These are phyloP conservation scores for Lasiodiplodia citricola DNA, from an alignment of 2,329 filamentous ascomycete genomes.

Conservation along the genomic window DNA sequence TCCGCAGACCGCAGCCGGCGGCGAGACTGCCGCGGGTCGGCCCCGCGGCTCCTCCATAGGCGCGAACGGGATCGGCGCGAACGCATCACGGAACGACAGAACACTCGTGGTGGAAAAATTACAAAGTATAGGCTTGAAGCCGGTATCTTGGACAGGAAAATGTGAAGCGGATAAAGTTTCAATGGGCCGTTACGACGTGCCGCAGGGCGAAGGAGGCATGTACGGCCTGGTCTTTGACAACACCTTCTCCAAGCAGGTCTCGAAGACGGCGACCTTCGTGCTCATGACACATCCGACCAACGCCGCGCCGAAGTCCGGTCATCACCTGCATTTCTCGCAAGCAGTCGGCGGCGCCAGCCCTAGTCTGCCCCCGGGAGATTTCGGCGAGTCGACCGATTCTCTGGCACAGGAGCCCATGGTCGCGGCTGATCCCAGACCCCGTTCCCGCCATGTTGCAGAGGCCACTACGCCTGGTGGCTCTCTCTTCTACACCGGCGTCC, in stretches of 20 bases:
- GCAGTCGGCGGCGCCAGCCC: conserved; percentile 56
- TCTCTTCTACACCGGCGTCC: conserved; percentile 79
- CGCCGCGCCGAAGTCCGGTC: conserved; percentile 74
- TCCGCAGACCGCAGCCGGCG: conserved; percentile 47
- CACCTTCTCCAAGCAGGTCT: conserved; percentile 90
- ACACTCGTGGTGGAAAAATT: conserved; percentile 72
- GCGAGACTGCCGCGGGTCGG: conserved; percentile 64
- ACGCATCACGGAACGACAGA: conserved; percentile 69
- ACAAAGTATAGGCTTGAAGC: conserved; percentile 65
- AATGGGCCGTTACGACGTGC: conserved; percentile 85
- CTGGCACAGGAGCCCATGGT: conserved; percentile 45
- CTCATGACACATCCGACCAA: conserved; percentile 91
- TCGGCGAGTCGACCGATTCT: conserved; percentile 62
- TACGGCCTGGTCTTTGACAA: conserved; percentile 98
- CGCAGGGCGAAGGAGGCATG: conserved; percentile 78
- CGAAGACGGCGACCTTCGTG: conserved; percentile 94
- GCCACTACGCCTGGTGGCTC: conserved; percentile 33
- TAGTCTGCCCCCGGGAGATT: conserved; percentile 43
- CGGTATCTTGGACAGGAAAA: conserved; percentile 82
- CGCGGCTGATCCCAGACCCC: conserved; percentile 47
- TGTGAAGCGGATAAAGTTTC: conserved; percentile 96
- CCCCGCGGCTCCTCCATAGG: conserved; percentile 49
- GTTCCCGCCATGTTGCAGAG: conserved; percentile 41
- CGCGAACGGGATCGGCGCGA: conserved; percentile 47
- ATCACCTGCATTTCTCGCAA: conserved; percentile 67